Conservation (phyloP, 305 asterid species). For the Lippia alba region DNA sequence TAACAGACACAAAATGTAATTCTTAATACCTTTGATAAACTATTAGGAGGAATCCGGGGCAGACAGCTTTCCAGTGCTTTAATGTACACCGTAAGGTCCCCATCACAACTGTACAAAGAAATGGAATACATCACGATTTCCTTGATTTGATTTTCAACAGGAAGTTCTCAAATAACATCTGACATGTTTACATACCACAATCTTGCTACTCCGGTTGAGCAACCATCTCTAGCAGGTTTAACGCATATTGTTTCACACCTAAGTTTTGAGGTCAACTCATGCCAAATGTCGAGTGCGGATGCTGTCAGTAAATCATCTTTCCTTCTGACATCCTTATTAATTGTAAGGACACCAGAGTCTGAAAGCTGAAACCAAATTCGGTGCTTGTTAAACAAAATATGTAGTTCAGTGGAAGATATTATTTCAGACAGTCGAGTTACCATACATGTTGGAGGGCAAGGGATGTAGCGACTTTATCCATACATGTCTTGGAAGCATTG, state of each 20-base stretch:
- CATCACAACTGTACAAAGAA: conserved; percentile 57
- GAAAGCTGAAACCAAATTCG: conserved; percentile 55
- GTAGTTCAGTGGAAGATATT: background rate
- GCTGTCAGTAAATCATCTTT: conserved; percentile 60
- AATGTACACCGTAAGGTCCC: conserved; percentile 69
- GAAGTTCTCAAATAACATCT: conserved; percentile 16
- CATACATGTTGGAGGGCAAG: conserved; percentile 78
- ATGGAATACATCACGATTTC: conserved; percentile 6
- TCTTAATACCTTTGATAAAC: conserved; percentile 72
- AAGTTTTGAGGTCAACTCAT: conserved; percentile 71
- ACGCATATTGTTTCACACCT: conserved; percentile 66
- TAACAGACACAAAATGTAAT: too few relatives aligned
- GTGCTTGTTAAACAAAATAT: conserved; percentile 27
- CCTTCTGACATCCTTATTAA: conserved; percentile 65
- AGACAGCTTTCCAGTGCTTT: conserved; percentile 63
- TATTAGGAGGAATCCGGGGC: conserved; percentile 79
- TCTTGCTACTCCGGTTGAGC: conserved; percentile 96
- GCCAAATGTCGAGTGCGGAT: conserved; percentile 59
- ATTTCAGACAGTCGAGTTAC: conserved; percentile 24
- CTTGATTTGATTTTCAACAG: background rate
- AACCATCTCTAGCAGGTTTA: conserved; percentile 95
- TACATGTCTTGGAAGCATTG: conserved; percentile 76
- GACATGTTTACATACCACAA: conserved; percentile 54
- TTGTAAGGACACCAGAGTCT: conserved; percentile 77
- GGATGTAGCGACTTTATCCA: conserved; percentile 94